Base-by-base conservation (phyloP, 1,139 yeast genomes). In the Pichia sorboxylosa region DNA sequence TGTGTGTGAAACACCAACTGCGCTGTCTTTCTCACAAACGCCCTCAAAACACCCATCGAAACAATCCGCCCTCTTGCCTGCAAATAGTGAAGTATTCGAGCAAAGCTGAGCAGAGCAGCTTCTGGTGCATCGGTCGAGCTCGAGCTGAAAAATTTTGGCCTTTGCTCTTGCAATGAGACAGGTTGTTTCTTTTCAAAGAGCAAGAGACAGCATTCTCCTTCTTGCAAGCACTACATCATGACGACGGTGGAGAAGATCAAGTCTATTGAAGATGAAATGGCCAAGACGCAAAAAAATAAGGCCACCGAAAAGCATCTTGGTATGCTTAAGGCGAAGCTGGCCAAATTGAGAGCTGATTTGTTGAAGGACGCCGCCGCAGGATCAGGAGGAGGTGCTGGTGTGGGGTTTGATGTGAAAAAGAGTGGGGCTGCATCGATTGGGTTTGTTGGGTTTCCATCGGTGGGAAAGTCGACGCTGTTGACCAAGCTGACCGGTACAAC, bases 341-440 rank as follows among this genome's bases (percentile, higher is more conserved):
- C 99, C 34, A 87, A 87, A 54, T 67, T 90, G 48, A 81, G 93
- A 63, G 72, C 96, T 52, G 98, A 92, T 54, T 67, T 90, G 38
- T 65, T 90, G 42, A 75, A 93, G 10, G 93, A 85, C 41, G 66
- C 87, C 6, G 58, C 80, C 17, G 67, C 83, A 1, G 68, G 79
- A 30, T 33, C 45, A 4, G 94, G 96, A 26, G 95, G 95, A 31
- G 93, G 94, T 38, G 87, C 79, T 30, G 90, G 84, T 33, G 73
- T 71, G 17, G 98, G 98, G 5, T 90, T 90, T 58, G 99, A 90
- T 61, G 98, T 92, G 27, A 94, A 95, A 10, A 73, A 96, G 58
- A 87, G 97, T 0, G 98, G 98, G 60, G 95, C 82, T 8, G 97
- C 96, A 5, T 75, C 94, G 6, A 92, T 90, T 35, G 98, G 98